Evolutionary conservation across 2,329 filamentous ascomycete genomes (phyloP), one percentile per base, ranked within the genome.

Genomic region (Penicillium rolfsii): DNA sequence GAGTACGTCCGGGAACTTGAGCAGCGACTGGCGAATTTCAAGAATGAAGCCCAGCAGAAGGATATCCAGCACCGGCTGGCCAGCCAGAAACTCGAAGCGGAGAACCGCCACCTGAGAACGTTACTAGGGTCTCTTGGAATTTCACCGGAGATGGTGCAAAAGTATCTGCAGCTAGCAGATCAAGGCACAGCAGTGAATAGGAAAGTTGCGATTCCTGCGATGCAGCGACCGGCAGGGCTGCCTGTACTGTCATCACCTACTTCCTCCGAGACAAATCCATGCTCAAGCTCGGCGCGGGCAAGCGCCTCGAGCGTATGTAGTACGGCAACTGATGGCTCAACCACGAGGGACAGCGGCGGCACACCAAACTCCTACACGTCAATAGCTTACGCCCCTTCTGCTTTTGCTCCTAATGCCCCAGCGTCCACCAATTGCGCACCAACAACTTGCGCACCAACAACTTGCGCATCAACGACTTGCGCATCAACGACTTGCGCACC

Each of bases 1-100:
- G 73, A 76, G 57, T 69, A 77, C 58, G 68, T 73, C 43, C 73
- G 70, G n/a, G 74, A 77, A 33, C 59, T 77, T 14, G 74, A 77
- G 55, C 69, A 76, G 57, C 72, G 71, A 40, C 59, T 77, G 22
- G 67, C 67, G 0, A 53, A 36, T 1, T 68, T 61, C 26, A 69
- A 77, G 55, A 66, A 71, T 53, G 63, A 73, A 48, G 65, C 68
- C 0, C 69, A 71, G 11, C 70, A 67, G 30, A 70, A 68, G 35
- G 74, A 77, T 57, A 70, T 77, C 16, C 66, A 76, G 38, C 66
- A 77, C 28, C 67, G 75, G 53, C 57, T 77, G n/a, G 62, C 65
- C 3, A 55, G 71, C 6, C 76, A 77, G 61, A 74, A 64, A 56
- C 57, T 77, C 2, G 69, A 76, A 52, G 66, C 70, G 0, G 75